Evolutionary conservation across 371 early-diverging fungal genomes (phyloP).

Genomic region (Synchytrium microbalum): DNA sequence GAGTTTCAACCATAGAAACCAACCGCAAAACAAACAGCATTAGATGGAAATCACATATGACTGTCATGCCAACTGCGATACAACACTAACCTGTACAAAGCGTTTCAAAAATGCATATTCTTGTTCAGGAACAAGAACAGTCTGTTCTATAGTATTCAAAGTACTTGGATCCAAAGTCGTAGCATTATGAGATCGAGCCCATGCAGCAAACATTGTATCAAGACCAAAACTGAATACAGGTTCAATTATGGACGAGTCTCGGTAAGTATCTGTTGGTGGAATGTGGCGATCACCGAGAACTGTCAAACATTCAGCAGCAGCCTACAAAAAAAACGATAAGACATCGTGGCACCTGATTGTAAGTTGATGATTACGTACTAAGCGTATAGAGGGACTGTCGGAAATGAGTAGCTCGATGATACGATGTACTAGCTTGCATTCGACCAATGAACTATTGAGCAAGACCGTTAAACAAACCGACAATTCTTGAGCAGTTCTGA

Average conservation of each 20-base stretch:
- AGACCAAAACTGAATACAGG: conserved; percentile 35
- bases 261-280: conserved; percentile 17
- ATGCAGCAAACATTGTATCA: conserved; percentile 14
- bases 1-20: no score
- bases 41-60: no score
- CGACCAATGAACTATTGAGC: neutral
- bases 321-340: no score
- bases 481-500: neutral
- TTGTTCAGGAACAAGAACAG: conserved; percentile 17
- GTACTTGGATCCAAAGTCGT: conserved; percentile 18
- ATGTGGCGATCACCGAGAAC: conserved; percentile 31
- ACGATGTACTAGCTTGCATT: neutral
- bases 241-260: conserved; percentile 25
- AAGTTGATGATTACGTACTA: no score
- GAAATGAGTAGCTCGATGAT: neutral
- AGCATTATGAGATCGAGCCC: conserved; percentile 9
- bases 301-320: conserved; percentile 31
- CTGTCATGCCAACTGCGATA: no score
- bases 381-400: neutral
- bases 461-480: neutral
- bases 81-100: conserved; percentile 32
- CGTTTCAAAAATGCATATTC: conserved; percentile 36
- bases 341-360: no score
- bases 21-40: no score
- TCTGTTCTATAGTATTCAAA: conserved; percentile 15